Conservation (phyloP, 306 rosid genomes). For the Trifolium repens region DNA sequence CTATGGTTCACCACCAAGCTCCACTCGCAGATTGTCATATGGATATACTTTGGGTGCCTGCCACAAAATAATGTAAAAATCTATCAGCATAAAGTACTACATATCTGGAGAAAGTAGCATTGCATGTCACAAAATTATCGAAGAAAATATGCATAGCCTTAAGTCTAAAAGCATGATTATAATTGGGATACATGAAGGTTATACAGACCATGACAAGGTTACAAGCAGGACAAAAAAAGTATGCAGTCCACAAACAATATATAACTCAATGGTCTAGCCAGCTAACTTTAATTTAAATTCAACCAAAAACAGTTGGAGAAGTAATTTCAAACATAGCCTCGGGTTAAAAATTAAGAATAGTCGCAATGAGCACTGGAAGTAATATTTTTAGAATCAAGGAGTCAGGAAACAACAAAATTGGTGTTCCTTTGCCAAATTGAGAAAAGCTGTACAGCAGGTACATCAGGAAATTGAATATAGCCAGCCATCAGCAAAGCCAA, state of each 20-base stretch:
- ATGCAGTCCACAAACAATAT: background rate
- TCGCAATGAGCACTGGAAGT: background rate
- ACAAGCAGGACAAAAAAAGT: background rate
- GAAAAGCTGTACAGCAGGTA: background rate
- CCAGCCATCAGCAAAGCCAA: background rate
- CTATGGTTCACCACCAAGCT: conserved; percentile 92
- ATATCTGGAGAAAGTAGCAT: conserved; percentile 18
- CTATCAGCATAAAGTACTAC: conserved; percentile 31
- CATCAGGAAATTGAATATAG: background rate
- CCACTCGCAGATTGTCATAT: conserved; percentile 84
- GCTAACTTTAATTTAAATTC: background rate
- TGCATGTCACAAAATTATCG: conserved; percentile 7
- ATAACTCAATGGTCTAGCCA: background rate
- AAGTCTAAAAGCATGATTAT: background rate
- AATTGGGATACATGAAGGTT: conserved; percentile 10
- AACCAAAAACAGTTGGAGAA: conserved; percentile 9
- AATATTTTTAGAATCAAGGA: background rate
- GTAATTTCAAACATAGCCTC: background rate
- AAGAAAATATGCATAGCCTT: background rate
- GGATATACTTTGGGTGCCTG: conserved; percentile 94
- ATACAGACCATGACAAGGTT: conserved; percentile 7
- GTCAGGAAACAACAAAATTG: background rate
- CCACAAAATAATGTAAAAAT: conserved; percentile 32
- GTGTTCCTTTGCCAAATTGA: background rate
- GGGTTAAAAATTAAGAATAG: conserved; percentile 8